A percentile compares a stretch with the other conserved stretches of the same genome.
Conservation (phyloP, 169 alveolate genomes). For the Plasmodium ovale region DNA sequence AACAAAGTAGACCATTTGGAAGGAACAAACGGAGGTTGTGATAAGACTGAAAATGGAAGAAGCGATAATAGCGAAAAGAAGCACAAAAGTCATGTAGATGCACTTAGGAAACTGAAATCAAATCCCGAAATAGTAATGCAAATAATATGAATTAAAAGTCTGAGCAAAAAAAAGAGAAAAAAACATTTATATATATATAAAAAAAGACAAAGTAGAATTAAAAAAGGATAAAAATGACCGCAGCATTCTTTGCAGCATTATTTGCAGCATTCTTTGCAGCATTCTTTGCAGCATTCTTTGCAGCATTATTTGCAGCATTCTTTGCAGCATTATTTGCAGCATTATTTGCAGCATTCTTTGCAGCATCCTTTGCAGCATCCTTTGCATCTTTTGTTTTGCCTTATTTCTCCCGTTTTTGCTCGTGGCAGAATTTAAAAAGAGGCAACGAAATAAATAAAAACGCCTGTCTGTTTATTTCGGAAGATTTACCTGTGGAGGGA, state of each 20-base stretch:
- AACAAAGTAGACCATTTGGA: background rate
- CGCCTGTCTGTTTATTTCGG: constrained; percentile 29
- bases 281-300: too few species aligned
- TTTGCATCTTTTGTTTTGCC: background rate
- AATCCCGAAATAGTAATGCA: constrained; percentile 64
- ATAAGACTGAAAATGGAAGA: background rate
- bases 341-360: too few species aligned
- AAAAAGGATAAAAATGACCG: background rate
- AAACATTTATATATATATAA: background rate
- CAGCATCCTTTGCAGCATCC: background rate
- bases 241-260: too few species aligned
- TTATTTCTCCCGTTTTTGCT: background rate
- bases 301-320: too few species aligned
- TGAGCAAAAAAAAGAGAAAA: background rate
- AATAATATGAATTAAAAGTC: background rate
- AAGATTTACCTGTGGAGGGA: constrained; percentile 13
- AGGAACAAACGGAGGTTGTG: background rate
- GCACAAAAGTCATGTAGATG: constrained; percentile 12
- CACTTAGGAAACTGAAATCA: constrained; percentile 53
- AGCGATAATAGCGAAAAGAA: constrained; percentile 15
- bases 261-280: too few species aligned
- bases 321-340: too few species aligned
- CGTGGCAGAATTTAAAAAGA: constrained; percentile 28
- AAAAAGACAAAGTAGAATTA: background rate
- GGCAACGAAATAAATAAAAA: constrained; percentile 49